Conservation (phyloP, 2,329 filamentous ascomycete species). For the Neospermospora avenae region DNA sequence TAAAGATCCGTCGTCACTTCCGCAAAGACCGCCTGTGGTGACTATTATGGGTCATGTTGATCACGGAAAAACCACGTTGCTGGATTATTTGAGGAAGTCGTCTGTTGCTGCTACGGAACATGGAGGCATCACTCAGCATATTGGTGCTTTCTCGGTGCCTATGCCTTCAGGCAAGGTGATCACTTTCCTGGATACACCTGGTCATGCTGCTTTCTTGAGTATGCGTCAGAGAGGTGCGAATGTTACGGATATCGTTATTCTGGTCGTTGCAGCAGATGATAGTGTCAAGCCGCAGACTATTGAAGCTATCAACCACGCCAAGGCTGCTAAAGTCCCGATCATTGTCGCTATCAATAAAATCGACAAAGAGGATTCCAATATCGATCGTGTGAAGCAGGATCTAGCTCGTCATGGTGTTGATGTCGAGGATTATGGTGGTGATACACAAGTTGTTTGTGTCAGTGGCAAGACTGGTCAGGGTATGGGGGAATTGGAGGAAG, state of each 20-base stretch:
- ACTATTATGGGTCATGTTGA: conserved; percentile 99
- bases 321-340: conserved; percentile 81
- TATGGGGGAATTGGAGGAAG: conserved; percentile 90
- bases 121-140: conserved; percentile 97
- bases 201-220: conserved; percentile 89
- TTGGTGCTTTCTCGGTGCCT: conserved; percentile 91
- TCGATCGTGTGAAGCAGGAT: conserved; percentile 84
- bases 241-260: conserved; percentile 92
- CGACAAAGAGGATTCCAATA: conserved; percentile 78
- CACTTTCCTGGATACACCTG: conserved; percentile 95
- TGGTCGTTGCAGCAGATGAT: conserved; percentile 95
- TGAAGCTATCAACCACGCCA: conserved; percentile 93
- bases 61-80: conserved; percentile 94
- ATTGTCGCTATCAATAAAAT: conserved; percentile 98
- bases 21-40: conserved; percentile 82
- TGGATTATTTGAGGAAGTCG: conserved; percentile 90
- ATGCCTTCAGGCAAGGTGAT: conserved; percentile 85
- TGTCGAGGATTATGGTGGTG: conserved; percentile 92
- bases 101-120: conserved; percentile 89
- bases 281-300: conserved; percentile 96
- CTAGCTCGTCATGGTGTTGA: conserved; percentile 80
- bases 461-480: conserved; percentile 92
- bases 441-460: conserved; percentile 86
- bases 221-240: conserved; percentile 96
- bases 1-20: conserved; percentile 65